Conservation (phyloP, 371 early-diverging fungal genomes). For the Polyrhizophydium stewartii region DNA sequence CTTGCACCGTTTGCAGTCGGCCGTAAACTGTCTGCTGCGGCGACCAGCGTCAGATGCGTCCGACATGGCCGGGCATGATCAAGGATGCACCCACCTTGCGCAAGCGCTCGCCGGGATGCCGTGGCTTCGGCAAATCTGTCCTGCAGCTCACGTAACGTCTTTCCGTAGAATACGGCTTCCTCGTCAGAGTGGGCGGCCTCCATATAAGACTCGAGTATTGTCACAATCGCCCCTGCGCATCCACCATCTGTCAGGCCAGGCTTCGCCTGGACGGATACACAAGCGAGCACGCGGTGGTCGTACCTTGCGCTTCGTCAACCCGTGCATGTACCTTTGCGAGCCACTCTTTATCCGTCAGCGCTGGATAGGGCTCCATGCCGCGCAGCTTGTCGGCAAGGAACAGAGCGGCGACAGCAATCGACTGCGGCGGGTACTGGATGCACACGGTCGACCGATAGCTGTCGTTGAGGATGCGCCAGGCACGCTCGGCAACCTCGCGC, state of each 20-base stretch:
- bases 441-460: constrained; percentile 72
- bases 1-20: too few relatives aligned
- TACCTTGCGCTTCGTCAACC: background rate
- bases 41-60: too few relatives aligned
- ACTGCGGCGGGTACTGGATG: constrained; percentile 81
- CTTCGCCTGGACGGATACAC: background rate
- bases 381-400: constrained; percentile 61
- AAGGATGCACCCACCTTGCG: too few relatives aligned
- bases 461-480: constrained; percentile 32
- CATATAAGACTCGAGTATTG: background rate
- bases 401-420: constrained; percentile 79
- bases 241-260: too few relatives aligned
- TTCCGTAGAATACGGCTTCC: background rate
- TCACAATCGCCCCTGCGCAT: background rate
- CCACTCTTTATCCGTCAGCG: background rate
- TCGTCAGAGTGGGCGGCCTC: background rate
- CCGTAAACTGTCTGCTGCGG: too few relatives aligned
- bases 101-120: too few relatives aligned
- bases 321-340: background rate
- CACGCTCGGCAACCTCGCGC: constrained; percentile 4
- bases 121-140: too few relatives aligned
- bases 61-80: too few relatives aligned
- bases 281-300: background rate
- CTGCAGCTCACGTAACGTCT: background rate
- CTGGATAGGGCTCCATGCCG: background rate